These are phyloP conservation scores for Saturnispora bothae DNA, from an alignment of 805 yeast species.

Conservation along the genomic window DNA sequence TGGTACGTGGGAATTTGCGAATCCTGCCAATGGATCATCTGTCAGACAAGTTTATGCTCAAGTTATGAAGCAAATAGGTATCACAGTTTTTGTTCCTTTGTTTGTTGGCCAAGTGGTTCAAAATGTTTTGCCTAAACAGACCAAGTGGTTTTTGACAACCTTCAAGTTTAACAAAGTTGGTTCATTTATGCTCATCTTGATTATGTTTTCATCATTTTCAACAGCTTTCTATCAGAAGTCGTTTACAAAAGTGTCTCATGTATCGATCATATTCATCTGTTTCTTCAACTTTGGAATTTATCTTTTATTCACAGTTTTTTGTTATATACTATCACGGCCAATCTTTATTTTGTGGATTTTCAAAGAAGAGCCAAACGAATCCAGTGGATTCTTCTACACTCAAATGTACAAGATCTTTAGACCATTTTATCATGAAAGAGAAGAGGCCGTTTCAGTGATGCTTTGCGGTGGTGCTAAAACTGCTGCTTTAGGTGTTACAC, in stretches of 20 bases:
- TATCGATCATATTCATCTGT: conserved; percentile 62
- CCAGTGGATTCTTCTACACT: conserved; percentile 35
- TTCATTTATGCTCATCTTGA: conserved; percentile 63
- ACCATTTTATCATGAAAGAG: conserved; percentile 62
- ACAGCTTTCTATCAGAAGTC: conserved; percentile 82
- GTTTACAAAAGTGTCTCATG: conserved; percentile 41
- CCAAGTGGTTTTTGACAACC: conserved; percentile 46
- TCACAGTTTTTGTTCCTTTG: conserved; percentile 69
- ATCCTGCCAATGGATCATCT: conserved; percentile 54
- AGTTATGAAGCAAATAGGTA: conserved; percentile 83
- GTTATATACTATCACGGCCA: conserved; percentile 54
- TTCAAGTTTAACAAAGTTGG: conserved; percentile 65
- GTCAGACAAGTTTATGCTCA: conserved; percentile 51
- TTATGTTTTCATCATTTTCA: conserved; percentile 54
- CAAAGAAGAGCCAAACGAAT: conserved; percentile 36
- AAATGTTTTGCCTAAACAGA: conserved; percentile 54
- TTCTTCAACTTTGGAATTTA: conserved; percentile 79
- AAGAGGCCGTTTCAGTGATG: conserved; percentile 71
- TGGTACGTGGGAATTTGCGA: conserved; percentile 63
- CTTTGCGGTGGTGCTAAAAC: conserved; percentile 91
- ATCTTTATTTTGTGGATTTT: conserved; percentile 33
- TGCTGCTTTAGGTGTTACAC: conserved; percentile 82
- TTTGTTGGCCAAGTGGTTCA: conserved; percentile 84
- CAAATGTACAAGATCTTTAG: conserved; percentile 33
- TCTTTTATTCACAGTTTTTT: conserved; percentile 59